phyloP scores from a whole-genome alignment of 805 yeast genomes.

The Wickerhamiella australiensis region DNA sequence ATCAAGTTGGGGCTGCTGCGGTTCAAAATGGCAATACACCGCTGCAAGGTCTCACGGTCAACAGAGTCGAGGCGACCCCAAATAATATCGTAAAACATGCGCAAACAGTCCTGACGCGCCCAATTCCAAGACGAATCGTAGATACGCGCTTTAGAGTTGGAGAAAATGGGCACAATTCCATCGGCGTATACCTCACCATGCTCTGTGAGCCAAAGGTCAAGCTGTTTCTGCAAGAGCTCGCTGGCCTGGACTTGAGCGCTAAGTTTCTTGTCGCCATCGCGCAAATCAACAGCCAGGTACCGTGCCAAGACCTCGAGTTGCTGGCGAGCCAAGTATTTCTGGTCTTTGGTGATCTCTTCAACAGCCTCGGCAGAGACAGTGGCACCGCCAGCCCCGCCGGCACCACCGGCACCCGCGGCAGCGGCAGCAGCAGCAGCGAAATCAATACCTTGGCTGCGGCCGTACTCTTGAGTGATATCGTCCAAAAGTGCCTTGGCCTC shows the following conservation, averaged over 20 bases:
- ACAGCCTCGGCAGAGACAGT: constrained; percentile 92
- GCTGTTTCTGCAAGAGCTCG: constrained; percentile 69
- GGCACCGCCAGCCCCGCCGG: constrained; percentile 52
- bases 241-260: constrained; percentile 79
- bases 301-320: constrained; percentile 88
- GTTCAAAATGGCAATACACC: constrained; percentile 95
- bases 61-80: constrained; percentile 84
- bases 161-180: constrained; percentile 83
- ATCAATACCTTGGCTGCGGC: constrained; percentile 67
- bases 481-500: constrained; percentile 91
- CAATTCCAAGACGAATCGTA: constrained; percentile 99
- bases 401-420: constrained; percentile 32
- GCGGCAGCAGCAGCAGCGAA: constrained; percentile 54
- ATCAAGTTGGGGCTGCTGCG: constrained; percentile 87
- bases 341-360: constrained; percentile 65
- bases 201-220: constrained; percentile 84
- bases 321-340: constrained; percentile 57
- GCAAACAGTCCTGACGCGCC: constrained; percentile 95
- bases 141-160: constrained; percentile 84
- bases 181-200: constrained; percentile 88
- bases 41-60: constrained; percentile 91
- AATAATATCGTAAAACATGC: constrained; percentile 89
- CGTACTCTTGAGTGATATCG: constrained; percentile 69
- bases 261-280: constrained; percentile 77
- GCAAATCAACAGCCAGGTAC: constrained; percentile 83